Conservation (phyloP, 2,329 filamentous ascomycete species). For the Pezicula radicicola region DNA sequence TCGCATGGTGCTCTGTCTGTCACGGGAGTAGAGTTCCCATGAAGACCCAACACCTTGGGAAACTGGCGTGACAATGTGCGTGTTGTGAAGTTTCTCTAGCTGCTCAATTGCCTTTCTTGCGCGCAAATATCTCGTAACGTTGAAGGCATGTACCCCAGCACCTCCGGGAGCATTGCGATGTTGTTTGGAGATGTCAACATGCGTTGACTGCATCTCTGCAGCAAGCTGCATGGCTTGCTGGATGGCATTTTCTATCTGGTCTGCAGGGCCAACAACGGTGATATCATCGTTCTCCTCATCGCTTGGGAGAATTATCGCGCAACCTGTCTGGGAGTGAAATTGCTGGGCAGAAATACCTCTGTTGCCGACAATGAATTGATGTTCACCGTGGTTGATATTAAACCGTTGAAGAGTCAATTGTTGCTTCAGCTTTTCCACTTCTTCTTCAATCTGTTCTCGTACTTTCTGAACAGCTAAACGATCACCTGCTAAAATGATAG, state of each 20-base stretch:
- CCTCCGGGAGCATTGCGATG: conserved; percentile 72
- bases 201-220: conserved; percentile 79
- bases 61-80: conserved; percentile 82
- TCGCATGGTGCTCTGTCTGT: conserved; percentile 78
- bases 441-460: conserved; percentile 75
- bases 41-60: conserved; percentile 67
- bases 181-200: conserved; percentile 77
- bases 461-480: conserved; percentile 77
- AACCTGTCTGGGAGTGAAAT: conserved; percentile 88
- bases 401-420: conserved; percentile 76
- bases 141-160: conserved; percentile 74
- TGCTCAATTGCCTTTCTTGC: conserved; percentile 79
- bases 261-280: conserved; percentile 77
- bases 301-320: conserved; percentile 78
- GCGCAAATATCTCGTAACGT: conserved; percentile 83
- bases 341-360: conserved; percentile 76
- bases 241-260: conserved; percentile 70
- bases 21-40: conserved; percentile 86
- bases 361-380: conserved; percentile 93
- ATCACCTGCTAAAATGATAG: conserved; percentile 85
- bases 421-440: conserved; percentile 71
- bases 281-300: conserved; percentile 76
- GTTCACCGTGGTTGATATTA: conserved; percentile 79
- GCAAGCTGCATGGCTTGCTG: conserved; percentile 87
- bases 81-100: conserved; percentile 75